Conservation (phyloP, 2,329 filamentous ascomycete species). For the Aspergillus aculeatus region DNA sequence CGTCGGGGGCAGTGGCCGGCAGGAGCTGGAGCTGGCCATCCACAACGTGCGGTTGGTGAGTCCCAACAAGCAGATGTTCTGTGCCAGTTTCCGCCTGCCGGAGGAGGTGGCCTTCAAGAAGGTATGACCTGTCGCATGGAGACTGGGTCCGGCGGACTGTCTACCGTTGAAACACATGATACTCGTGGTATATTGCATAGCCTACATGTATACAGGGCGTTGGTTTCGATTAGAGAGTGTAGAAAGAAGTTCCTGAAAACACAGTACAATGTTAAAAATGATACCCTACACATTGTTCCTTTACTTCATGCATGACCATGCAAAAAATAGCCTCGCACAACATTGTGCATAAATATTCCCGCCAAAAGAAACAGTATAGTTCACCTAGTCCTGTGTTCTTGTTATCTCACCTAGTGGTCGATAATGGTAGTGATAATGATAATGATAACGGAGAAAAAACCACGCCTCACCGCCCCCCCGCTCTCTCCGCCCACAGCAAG, state of each 20-base stretch:
- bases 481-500: no score
- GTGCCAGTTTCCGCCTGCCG: slow-evolving; percentile 85
- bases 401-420: no score
- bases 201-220: not conserved
- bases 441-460: no score
- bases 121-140: slow-evolving; percentile 8
- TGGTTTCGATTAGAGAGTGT: not conserved
- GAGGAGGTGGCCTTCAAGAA: slow-evolving; percentile 71
- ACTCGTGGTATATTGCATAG: slow-evolving; percentile 12
- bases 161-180: slow-evolving; percentile 16
- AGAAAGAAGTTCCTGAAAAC: not conserved
- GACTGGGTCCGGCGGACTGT: not conserved
- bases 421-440: not conserved
- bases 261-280: not conserved
- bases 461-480: not conserved
- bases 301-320: not conserved
- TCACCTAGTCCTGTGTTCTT: no score
- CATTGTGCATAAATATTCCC: not conserved
- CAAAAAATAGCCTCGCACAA: no score
- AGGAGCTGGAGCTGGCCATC: slow-evolving; percentile 58
- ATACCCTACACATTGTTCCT: not conserved
- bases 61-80: slow-evolving; percentile 95
- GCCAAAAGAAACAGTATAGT: not conserved
- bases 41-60: slow-evolving; percentile 79
- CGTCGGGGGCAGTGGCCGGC: slow-evolving; percentile 52